phyloP scores from a whole-genome alignment of 2,329 filamentous ascomycete species.

The Beauveria pseudobassiana region DNA sequence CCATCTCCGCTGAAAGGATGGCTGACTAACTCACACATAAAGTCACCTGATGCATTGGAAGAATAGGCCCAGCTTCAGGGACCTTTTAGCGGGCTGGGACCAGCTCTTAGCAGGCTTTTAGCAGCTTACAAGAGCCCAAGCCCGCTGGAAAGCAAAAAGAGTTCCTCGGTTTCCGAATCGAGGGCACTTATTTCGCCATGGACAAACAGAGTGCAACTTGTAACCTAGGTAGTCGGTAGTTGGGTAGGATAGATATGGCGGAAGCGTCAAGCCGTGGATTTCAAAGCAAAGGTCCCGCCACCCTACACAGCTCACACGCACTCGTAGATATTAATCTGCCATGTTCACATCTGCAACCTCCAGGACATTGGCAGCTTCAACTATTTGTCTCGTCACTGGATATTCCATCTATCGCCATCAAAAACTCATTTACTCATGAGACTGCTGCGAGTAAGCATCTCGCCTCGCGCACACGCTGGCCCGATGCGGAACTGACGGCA shows the following conservation, averaged over 20 bases:
- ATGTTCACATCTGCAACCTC: conserved; percentile 22
- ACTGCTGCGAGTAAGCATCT: neutral
- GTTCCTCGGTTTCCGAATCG: neutral
- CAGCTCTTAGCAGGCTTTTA: neutral
- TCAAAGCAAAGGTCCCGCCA: conserved; percentile 10
- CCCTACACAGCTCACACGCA: neutral
- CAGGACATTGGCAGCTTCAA: conserved; percentile 21
- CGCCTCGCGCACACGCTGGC: neutral
- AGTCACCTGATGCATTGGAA: neutral
- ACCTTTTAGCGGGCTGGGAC: neutral
- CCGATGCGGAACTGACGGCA: neutral
- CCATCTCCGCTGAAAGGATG: neutral
- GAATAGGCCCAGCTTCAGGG: neutral
- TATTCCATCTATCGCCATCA: conserved; percentile 23
- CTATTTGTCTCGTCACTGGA: conserved; percentile 21
- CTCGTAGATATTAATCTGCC: conserved; percentile 21
- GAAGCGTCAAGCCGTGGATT: conserved; percentile 9
- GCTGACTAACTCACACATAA: conserved; percentile 2
- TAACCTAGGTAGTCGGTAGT: too few species aligned
- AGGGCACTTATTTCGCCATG: neutral
- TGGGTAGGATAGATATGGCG: too few species aligned
- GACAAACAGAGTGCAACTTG: too few species aligned
- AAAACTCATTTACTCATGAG: neutral
- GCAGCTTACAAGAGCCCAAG: neutral
- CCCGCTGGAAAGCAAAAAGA: neutral